Evolutionary conservation across 1,284 basidiomycete genomes (phyloP).

Genomic region (Pholiota adiposa): DNA sequence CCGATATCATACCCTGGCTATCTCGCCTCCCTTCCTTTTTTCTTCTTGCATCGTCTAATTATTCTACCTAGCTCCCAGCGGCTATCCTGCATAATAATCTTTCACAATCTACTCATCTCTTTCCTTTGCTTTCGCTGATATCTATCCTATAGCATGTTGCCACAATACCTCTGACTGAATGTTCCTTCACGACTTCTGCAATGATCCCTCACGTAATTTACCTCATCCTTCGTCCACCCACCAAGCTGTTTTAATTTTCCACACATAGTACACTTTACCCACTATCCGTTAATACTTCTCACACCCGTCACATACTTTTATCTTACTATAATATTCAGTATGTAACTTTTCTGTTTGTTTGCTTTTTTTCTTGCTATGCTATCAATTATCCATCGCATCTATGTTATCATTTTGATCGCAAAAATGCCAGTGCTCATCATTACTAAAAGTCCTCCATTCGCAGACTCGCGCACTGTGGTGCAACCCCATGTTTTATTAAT

Average conservation of each 20-base stretch:
- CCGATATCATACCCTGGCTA: background rate
- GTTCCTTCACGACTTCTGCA: slow-evolving; percentile 12
- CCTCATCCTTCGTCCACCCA: background rate
- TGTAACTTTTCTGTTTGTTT: background rate
- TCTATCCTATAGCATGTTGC: slow-evolving; percentile 7
- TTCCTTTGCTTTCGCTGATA: slow-evolving; percentile 8
- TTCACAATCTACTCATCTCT: slow-evolving; percentile 3
- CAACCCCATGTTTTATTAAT: too few species aligned
- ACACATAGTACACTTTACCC: background rate
- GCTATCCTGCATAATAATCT: too few species aligned
- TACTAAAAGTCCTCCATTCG: too few species aligned
- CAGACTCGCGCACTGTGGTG: too few species aligned
- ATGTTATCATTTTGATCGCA: background rate
- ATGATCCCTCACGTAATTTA: slow-evolving; percentile 16
- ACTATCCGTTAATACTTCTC: background rate
- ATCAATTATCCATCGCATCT: background rate
- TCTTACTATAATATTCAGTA: background rate
- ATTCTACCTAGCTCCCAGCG: background rate
- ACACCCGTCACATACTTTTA: slow-evolving; percentile 1
- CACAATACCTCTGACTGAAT: slow-evolving; percentile 10
- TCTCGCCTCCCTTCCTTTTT: background rate
- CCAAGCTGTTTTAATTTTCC: background rate
- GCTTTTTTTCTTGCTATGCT: background rate
- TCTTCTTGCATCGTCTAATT: background rate
- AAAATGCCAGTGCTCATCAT: too few species aligned